Conservation (phyloP, 768 basidiomycete genomes). For the Termitomyces sp. region DNA sequence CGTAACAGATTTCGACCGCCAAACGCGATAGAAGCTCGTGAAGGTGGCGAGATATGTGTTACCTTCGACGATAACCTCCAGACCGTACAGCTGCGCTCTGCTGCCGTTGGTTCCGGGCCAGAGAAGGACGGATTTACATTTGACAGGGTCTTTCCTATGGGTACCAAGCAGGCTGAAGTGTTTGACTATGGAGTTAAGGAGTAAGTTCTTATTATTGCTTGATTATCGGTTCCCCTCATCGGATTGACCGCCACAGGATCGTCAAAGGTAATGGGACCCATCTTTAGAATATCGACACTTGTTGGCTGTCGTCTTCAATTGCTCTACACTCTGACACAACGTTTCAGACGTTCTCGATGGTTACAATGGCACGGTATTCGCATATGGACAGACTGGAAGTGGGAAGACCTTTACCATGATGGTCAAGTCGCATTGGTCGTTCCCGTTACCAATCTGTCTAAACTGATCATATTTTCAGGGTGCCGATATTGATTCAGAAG, state of each 20-base stretch:
- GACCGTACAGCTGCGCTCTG: constrained; percentile 76
- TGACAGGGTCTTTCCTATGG: constrained; percentile 94
- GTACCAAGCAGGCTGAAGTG: constrained; percentile 86
- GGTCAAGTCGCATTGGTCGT: constrained; percentile 42
- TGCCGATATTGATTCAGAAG: constrained; percentile 93
- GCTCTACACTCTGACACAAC: constrained; percentile 4
- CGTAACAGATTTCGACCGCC: constrained; percentile 83
- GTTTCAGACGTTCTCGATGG: constrained; percentile 91
- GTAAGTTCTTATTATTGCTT: constrained; percentile 44
- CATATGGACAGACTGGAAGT: constrained; percentile 84
- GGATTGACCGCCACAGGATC: constrained; percentile 50
- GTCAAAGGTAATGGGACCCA: constrained; percentile 65
- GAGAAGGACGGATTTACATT: constrained; percentile 98
- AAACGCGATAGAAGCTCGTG: constrained; percentile 85
- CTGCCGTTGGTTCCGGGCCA: constrained; percentile 69
- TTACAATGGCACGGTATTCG: constrained; percentile 96
- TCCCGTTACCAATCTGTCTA: constrained; percentile 7
- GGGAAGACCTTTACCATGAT: constrained; percentile 99
- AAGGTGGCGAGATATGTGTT: constrained; percentile 88
- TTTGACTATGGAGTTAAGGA: constrained; percentile 99
- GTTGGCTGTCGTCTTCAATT: neutral
- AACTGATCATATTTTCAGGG: constrained; percentile 52
- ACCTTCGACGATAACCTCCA: constrained; percentile 84
- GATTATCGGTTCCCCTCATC: constrained; percentile 17
- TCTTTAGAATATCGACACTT: constrained; percentile 5